These are phyloP conservation scores for Cyberlindnera sargentensis DNA, from an alignment of 805 yeast species.

Conservation along the genomic window DNA sequence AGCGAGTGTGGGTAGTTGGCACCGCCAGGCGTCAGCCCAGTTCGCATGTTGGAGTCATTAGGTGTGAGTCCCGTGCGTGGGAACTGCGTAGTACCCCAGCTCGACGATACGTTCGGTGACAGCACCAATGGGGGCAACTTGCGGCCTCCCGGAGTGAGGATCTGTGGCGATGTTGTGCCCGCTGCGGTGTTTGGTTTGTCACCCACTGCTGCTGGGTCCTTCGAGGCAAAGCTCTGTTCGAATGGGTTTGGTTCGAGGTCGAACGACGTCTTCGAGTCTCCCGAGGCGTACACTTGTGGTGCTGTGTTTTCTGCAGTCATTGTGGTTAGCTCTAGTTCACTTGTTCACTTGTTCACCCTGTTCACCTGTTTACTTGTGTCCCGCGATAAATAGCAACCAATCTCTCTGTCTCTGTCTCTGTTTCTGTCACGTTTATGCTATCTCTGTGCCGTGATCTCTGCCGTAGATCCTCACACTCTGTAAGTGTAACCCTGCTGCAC, in stretches of 20 bases:
- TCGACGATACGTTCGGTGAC: slow-evolving; percentile 21
- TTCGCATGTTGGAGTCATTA: slow-evolving; percentile 63
- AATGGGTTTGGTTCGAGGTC: slow-evolving; percentile 93
- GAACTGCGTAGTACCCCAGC: slow-evolving; percentile 19
- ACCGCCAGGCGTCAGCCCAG: slow-evolving; percentile 69
- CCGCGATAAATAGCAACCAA: too few species aligned
- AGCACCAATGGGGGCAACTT: slow-evolving; percentile 42
- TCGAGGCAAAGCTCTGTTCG: slow-evolving; percentile 86
- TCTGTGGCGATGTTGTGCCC: slow-evolving; percentile 36
- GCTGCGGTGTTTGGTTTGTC: slow-evolving; percentile 18
- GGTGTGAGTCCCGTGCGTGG: slow-evolving; percentile 62
- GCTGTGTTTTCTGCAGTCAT: background rate
- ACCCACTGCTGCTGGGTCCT: slow-evolving; percentile 24
- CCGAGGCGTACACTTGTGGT: slow-evolving; percentile 1
- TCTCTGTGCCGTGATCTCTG: too few species aligned
- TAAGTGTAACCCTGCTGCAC: too few species aligned
- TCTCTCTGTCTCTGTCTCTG: background rate
- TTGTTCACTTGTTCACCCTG: too few species aligned
- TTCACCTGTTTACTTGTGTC: too few species aligned
- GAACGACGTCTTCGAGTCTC: slow-evolving; percentile 33
- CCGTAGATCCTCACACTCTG: too few species aligned
- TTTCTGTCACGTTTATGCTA: too few species aligned
- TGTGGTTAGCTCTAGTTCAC: background rate
- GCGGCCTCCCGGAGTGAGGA: slow-evolving; percentile 51
- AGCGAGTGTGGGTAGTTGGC: slow-evolving; percentile 33